A percentile compares a stretch with the other conserved stretches of the same genome.
These are phyloP conservation scores for Lolium multiflorum DNA, from an alignment of 176 grass and related monocot species.

Conservation along the genomic window DNA sequence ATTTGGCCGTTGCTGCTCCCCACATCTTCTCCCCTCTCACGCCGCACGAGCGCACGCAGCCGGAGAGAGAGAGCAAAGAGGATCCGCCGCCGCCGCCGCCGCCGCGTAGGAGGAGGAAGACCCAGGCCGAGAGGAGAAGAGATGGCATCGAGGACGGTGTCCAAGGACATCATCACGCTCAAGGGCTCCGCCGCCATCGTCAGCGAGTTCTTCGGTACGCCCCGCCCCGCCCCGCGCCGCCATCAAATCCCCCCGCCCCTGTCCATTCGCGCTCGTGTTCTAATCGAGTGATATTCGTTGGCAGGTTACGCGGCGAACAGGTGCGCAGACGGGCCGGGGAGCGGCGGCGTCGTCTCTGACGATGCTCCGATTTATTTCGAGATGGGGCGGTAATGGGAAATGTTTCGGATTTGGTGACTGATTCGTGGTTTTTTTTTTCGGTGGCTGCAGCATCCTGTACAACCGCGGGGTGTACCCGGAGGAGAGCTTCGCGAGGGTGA, in stretches of 20 bases:
- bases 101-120: neutral
- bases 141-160: slow-evolving; percentile 88
- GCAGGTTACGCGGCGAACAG: slow-evolving; percentile 97
- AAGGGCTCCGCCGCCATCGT: slow-evolving; percentile 93
- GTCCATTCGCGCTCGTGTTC: slow-evolving; percentile 4
- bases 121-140: neutral
- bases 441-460: slow-evolving; percentile 84
- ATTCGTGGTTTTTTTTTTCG: neutral
- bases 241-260: neutral
- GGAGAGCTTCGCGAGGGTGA: slow-evolving; percentile 94
- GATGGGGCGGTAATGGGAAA: neutral
- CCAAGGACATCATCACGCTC: slow-evolving; percentile 99
- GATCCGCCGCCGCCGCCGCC: neutral
- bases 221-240: slow-evolving; percentile 13
- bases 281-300: slow-evolving; percentile 40
- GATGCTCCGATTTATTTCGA: neutral
- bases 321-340: slow-evolving; percentile 32
- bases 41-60: neutral
- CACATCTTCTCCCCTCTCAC: neutral
- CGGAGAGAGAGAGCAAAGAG: neutral
- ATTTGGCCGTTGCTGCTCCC: slow-evolving; percentile 48
- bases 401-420: neutral
- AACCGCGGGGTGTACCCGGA: slow-evolving; percentile 91
- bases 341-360: neutral
- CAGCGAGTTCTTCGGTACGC: slow-evolving; percentile 98